phyloP scores from a whole-genome alignment of 2,329 filamentous ascomycete genomes.

The Neofusicoccum sp. region DNA sequence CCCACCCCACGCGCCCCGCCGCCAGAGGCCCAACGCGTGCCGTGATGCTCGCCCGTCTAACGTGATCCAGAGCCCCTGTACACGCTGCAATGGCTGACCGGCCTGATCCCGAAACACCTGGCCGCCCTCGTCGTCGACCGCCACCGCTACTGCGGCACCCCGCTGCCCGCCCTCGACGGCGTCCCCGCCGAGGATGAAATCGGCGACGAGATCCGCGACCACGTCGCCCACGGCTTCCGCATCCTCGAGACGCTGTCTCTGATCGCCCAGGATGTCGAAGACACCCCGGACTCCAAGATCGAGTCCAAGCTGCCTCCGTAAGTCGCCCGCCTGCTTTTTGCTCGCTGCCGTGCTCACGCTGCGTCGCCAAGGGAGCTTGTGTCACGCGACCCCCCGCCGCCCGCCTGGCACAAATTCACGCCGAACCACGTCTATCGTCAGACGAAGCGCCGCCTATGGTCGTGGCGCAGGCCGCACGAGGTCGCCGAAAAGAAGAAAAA shows the following conservation, averaged over 20 bases:
- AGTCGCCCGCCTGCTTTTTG: not conserved
- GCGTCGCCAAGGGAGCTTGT: not conserved
- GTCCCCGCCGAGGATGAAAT: constrained; percentile 31
- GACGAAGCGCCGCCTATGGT: constrained; percentile 13
- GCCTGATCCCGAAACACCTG: constrained; percentile 30
- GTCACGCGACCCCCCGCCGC: not conserved
- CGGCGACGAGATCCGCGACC: constrained; percentile 29
- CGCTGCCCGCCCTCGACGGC: constrained; percentile 24
- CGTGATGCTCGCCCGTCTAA: not conserved
- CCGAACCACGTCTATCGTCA: constrained; percentile 14
- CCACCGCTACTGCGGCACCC: constrained; percentile 24
- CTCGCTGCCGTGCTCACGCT: not conserved
- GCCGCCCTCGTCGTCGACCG: constrained; percentile 32
- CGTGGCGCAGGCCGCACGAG: constrained; percentile 15
- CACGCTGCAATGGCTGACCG: constrained; percentile 26
- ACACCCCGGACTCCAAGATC: constrained; percentile 19
- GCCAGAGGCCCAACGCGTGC: not conserved
- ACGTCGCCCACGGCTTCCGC: constrained; percentile 31
- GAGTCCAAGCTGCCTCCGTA: constrained; percentile 16
- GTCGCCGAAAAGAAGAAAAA: constrained; percentile 6
- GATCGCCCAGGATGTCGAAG: constrained; percentile 27
- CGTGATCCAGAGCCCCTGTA: constrained; percentile 1
- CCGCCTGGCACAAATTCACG: constrained; percentile 6
- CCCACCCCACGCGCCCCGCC: constrained; percentile 1
- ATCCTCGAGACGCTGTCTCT: constrained; percentile 27